phyloP scores from a whole-genome alignment of 306 rosid species.

The Vigna radiata region DNA sequence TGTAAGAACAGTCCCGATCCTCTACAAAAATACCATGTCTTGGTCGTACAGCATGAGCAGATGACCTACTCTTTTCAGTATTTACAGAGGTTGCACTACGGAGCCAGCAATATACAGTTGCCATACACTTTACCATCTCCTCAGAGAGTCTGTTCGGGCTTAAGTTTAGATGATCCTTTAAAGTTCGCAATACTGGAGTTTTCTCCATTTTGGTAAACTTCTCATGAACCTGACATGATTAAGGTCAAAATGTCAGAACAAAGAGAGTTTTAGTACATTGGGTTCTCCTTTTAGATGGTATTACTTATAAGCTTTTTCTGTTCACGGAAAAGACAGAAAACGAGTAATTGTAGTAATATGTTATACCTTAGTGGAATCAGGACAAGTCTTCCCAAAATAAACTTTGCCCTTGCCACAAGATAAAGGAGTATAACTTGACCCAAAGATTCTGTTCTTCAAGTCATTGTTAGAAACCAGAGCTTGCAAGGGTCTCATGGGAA shows the following conservation, averaged over 20 bases:
- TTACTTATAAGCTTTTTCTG: not conserved
- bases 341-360: not conserved
- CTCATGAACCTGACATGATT: conserved; percentile 54
- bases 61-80: conserved; percentile 60
- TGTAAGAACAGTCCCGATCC: conserved; percentile 60
- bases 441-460: conserved; percentile 60
- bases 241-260: conserved; percentile 38
- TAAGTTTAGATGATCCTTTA: conserved; percentile 82
- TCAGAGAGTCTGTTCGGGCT: conserved; percentile 93
- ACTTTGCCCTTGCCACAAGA: conserved; percentile 58
- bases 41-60: conserved; percentile 65
- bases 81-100: conserved; percentile 60
- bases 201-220: conserved; percentile 55
- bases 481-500: conserved; percentile 78
- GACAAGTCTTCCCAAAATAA: conserved; percentile 52
- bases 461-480: conserved; percentile 65
- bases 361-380: conserved; percentile 61
- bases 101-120: conserved; percentile 86
- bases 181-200: conserved; percentile 61
- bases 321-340: conserved; percentile 1
- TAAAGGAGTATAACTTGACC: conserved; percentile 58
- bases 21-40: conserved; percentile 54
- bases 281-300: not conserved
- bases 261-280: not conserved
- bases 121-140: conserved; percentile 97